These are phyloP conservation scores for Afroboletus lepidellus DNA, from an alignment of 1,284 basidiomycete species.

Conservation along the genomic window DNA sequence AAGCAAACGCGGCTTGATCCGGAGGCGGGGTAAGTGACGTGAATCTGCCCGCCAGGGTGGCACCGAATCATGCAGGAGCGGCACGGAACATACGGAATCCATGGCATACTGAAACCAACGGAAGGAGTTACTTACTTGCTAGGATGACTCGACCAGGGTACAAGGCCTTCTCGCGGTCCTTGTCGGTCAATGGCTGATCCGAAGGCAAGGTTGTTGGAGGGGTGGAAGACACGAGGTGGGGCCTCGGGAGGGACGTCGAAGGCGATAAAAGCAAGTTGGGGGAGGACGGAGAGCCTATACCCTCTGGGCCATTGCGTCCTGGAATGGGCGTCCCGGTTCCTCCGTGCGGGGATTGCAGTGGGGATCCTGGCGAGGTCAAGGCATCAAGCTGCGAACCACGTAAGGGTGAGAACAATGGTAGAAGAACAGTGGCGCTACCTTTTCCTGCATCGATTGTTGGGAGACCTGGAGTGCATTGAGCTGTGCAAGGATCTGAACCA, in stretches of 20 bases:
- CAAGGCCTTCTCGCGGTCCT: constrained; percentile 67
- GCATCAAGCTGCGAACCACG: constrained; percentile 37
- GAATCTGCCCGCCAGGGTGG: neutral
- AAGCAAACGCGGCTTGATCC: constrained; percentile 12
- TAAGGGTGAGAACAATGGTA: neutral
- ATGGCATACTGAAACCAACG: neutral
- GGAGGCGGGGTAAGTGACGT: constrained; percentile 11
- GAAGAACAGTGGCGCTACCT: constrained; percentile 42
- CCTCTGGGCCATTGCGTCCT: constrained; percentile 16
- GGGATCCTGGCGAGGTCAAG: constrained; percentile 28
- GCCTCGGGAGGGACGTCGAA: constrained; percentile 22
- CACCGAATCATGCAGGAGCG: neutral
- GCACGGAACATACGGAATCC: neutral
- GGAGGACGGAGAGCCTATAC: constrained; percentile 23
- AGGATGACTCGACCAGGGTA: constrained; percentile 79
- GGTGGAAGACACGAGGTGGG: constrained; percentile 32
- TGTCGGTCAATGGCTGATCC: constrained; percentile 41
- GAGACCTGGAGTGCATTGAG: constrained; percentile 67
- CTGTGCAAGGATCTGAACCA: constrained; percentile 70
- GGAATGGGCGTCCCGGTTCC: constrained; percentile 26
- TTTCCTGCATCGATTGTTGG: constrained; percentile 72
- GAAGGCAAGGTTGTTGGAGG: constrained; percentile 27
- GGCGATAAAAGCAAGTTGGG: constrained; percentile 25
- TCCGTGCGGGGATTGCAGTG: constrained; percentile 23
- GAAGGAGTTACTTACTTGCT: constrained; percentile 58